These are phyloP conservation scores for Physaria fendleri DNA, from an alignment of 345 rosid genomes.

Conservation along the genomic window DNA sequence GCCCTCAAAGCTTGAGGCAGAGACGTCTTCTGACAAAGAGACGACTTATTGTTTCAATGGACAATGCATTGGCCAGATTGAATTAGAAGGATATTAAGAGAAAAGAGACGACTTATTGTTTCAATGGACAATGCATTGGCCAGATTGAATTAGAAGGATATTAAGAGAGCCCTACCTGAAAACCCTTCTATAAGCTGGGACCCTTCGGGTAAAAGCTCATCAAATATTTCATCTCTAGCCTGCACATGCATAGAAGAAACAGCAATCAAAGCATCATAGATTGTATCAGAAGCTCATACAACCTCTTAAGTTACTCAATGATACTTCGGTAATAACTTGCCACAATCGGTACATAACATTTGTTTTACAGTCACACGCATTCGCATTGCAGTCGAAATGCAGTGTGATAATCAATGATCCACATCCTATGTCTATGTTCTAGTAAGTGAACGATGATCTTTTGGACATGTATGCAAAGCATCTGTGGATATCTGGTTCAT, in stretches of 20 bases:
- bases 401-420: no score
- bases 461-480: background rate
- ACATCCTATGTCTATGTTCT: no score
- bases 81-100: no score
- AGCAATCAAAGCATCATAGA: background rate
- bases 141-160: background rate
- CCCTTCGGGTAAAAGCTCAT: conserved; percentile 51
- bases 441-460: background rate
- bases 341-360: background rate
- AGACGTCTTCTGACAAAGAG: conserved; percentile 33
- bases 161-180: conserved; percentile 57
- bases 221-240: conserved; percentile 58
- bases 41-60: no score
- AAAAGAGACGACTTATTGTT: no score
- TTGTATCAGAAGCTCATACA: background rate
- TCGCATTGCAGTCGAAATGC: no score
- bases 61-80: no score
- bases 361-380: background rate
- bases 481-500: background rate
- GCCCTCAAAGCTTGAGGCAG: conserved; percentile 49
- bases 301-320: background rate
- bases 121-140: background rate
- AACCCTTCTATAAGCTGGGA: conserved; percentile 48
- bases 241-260: conserved; percentile 26
- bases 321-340: background rate